Base-by-base conservation (phyloP, 345 rosid species). In the Angophora floribunda region DNA sequence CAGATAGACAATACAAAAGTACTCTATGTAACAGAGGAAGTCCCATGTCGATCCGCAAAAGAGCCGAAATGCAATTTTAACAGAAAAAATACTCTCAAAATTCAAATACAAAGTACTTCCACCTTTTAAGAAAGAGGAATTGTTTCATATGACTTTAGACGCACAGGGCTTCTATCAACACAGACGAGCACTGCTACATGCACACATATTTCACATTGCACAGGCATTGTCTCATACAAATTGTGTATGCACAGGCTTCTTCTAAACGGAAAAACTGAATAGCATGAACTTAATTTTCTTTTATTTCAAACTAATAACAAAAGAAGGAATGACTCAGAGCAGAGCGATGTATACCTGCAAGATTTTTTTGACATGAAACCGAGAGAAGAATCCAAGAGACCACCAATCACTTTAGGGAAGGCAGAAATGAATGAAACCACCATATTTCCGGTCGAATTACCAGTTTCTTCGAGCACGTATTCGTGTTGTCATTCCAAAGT, bases 301-400 rank as follows among this genome's bases (percentile, higher is more conserved):
- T 41, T 36, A 75, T 36, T 36, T 75, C 47, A 17, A 75, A 36
- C 49, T 36, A 75, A 75, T 13, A 75, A 44, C 82, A 70, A 36
- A 70, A 70, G 47, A 70, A 36, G 47, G 14, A 36, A 70, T 70
- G 47, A 70, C 26, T 70, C 82, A 2, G 12, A 21, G 7, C 80
- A 17, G 47, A 17, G 47, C 14, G 13, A 36, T 57, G 6, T 6
- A 19, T 89, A 94, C 97, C 95, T 92, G 92, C 96, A 95, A 55
- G 96, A 93, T 87, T 95, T 94, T 41, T 95, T 95, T 11, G 95
- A 75, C 9, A 94, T 90, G 85, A 95, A 94, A 52, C 91, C 93
- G 36, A 93, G 91, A 21, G 96, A 94, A 86, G 93, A 89, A 86
- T 92, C 92, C 87, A 94, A 92, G 80, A 94, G 91, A 80, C 92